These are phyloP conservation scores for Termitomyces sp. DNA, from an alignment of 768 basidiomycete species.

Conservation along the genomic window DNA sequence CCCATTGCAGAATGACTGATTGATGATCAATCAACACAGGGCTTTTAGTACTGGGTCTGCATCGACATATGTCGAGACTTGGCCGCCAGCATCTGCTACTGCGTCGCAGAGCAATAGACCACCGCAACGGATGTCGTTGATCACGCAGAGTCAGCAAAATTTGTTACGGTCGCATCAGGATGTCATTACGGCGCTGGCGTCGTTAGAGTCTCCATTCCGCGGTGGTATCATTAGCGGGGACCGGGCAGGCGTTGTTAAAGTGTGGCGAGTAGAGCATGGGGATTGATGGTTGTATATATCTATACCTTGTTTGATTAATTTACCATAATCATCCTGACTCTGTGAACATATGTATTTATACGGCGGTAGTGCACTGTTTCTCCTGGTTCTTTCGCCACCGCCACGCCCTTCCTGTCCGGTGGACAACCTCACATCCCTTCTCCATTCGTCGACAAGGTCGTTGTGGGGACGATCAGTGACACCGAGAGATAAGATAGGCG, in stretches of 20 bases:
- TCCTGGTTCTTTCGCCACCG: not conserved
- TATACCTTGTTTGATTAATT: not conserved
- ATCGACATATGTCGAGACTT: conserved; percentile 61
- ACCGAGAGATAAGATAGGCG: conserved; percentile 9
- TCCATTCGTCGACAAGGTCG: too few species aligned
- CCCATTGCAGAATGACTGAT: not conserved
- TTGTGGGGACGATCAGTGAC: too few species aligned
- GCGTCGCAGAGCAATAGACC: conserved; percentile 60
- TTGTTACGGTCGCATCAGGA: conserved; percentile 88
- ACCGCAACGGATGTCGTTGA: conserved; percentile 71
- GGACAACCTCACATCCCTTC: too few species aligned
- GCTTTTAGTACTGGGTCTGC: conserved; percentile 39
- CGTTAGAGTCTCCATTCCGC: conserved; percentile 90
- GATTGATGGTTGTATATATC: conserved; percentile 22
- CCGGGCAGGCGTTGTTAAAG: conserved; percentile 84
- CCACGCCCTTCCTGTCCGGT: not conserved
- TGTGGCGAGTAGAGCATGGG: conserved; percentile 72
- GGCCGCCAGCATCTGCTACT: conserved; percentile 40
- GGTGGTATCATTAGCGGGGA: conserved; percentile 93
- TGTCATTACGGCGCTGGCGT: conserved; percentile 79
- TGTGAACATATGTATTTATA: not conserved
- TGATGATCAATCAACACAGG: conserved; percentile 16
- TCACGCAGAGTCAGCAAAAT: conserved; percentile 80
- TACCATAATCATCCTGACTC: not conserved
- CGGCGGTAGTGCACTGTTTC: too few species aligned